A percentile compares a stretch with the other conserved stretches of the same genome.
Conservation (phyloP, 306 rosid species). For the Sesbania bispinosa region DNA sequence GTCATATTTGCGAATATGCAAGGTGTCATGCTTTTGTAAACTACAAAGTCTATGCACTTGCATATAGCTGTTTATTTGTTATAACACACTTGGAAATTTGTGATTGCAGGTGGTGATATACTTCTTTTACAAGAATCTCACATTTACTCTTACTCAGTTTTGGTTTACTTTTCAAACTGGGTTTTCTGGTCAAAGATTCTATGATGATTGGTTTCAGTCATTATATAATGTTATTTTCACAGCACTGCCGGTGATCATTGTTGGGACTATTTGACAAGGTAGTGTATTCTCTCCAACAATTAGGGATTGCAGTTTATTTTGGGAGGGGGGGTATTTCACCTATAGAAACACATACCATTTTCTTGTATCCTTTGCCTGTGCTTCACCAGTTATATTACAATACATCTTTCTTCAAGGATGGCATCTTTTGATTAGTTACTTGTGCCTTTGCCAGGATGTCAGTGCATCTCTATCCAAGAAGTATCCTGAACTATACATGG, state of each 20-base stretch:
- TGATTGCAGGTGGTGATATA: constrained; percentile 80
- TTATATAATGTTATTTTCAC: constrained; percentile 90
- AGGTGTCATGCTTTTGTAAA: constrained; percentile 47
- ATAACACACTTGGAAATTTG: constrained; percentile 14
- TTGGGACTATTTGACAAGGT: constrained; percentile 98
- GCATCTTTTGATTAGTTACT: constrained; percentile 23
- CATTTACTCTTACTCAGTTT: constrained; percentile 94
- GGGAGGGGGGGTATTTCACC: neutral
- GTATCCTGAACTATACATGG: constrained; percentile 87
- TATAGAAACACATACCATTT: neutral
- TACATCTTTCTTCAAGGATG: constrained; percentile 14
- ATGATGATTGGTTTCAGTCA: constrained; percentile 97
- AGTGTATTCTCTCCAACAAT: constrained; percentile 21
- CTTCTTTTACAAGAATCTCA: constrained; percentile 97
- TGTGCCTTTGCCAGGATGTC: constrained; percentile 71
- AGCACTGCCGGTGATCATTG: constrained; percentile 88
- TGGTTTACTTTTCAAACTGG: constrained; percentile 99
- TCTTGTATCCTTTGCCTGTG: neutral
- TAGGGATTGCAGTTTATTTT: neutral
- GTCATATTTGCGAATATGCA: constrained; percentile 97
- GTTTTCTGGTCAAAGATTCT: constrained; percentile 96
- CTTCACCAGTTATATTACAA: constrained; percentile 4
- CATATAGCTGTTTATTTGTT: neutral
- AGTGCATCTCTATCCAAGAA: constrained; percentile 90
- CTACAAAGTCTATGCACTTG: neutral